phyloP scores from a whole-genome alignment of 441 rosid genomes.

The Croton setiger region DNA sequence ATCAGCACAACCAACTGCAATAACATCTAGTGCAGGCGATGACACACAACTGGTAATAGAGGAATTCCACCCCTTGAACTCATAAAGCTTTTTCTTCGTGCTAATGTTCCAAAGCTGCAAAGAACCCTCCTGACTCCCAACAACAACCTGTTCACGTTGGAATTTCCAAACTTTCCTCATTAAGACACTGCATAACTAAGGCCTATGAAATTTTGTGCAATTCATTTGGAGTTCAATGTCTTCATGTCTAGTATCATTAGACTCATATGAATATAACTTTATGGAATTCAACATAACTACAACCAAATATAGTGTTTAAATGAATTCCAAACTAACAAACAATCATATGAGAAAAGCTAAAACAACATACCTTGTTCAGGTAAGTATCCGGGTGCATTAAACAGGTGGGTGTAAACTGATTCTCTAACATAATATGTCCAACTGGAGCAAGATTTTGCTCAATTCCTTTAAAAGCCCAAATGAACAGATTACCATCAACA shows the following conservation, averaged over 20 bases:
- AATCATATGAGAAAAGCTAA: background rate
- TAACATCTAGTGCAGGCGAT: slow-evolving; percentile 92
- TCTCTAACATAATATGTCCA: slow-evolving; percentile 54
- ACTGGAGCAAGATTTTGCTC: slow-evolving; percentile 55
- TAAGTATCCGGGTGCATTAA: slow-evolving; percentile 95
- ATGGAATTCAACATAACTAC: too few species aligned
- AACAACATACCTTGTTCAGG: slow-evolving; percentile 62
- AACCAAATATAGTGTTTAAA: too few species aligned
- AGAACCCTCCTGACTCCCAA: slow-evolving; percentile 82
- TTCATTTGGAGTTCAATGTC: too few species aligned
- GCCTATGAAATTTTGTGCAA: too few species aligned
- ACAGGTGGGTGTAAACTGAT: slow-evolving; percentile 63
- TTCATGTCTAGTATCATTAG: too few species aligned
- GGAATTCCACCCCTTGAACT: slow-evolving; percentile 86
- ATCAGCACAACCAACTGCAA: slow-evolving; percentile 91
- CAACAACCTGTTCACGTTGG: slow-evolving; percentile 52
- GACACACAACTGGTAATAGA: slow-evolving; percentile 72
- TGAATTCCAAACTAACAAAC: background rate
- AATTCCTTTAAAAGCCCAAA: slow-evolving; percentile 82
- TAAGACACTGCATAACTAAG: background rate
- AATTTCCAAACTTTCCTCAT: slow-evolving; percentile 7
- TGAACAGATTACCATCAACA: slow-evolving; percentile 61
- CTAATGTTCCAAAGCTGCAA: slow-evolving; percentile 95
- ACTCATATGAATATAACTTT: too few species aligned
- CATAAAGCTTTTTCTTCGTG: slow-evolving; percentile 74